Evolutionary conservation across 1,284 basidiomycete species (phyloP), one percentile per base, ranked within the genome.

Genomic region (Wallemia hederae): DNA sequence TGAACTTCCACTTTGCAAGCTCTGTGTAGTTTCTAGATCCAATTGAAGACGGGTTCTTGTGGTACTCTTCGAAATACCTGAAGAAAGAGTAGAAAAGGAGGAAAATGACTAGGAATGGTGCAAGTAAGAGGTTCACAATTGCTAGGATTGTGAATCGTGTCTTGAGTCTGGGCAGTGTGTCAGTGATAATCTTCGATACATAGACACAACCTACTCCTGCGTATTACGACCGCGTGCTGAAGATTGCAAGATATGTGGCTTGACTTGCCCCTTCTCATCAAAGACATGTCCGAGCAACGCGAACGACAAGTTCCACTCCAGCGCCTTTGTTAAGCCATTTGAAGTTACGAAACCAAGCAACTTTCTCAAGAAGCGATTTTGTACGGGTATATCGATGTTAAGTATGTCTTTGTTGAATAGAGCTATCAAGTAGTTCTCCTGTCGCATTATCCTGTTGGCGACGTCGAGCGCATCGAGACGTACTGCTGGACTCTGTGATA

Each of bases 21-120:
- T 82, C 83, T 0, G 92, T 98, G 68, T 97, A 99, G 64, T 85
- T 80, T 34, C 94, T 79, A 2, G 84, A 82, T 25, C 90, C 85
- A 59, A 97, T 86, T 0, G 85, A 83, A 0, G 91, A 92, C 0
- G 92, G 92, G 67, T 98, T 88, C 72, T 96, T 91, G 77, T 91
- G 92, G 68, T 96, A 97, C 75, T 98, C 90, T 75, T 97, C 92
- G 66, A 98, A 98, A 71, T 99, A 98, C 17, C 91, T 85, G 76
- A 99, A 98, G 77, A 99, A 99, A 0, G 90, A 97, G 70, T 94
- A 98, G 79, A 96, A 83, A 56, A 96, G 71, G 56, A 96, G 78
- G 71, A 97, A 98, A n/a, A 91, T 73, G 31, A 98, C 85, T 66
- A 99, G 97, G 72, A 97, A 92, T 0, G 94, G 94, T 1, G 87